These are phyloP conservation scores for Syzygium aromaticum DNA, from an alignment of 345 rosid species.

Conservation along the genomic window DNA sequence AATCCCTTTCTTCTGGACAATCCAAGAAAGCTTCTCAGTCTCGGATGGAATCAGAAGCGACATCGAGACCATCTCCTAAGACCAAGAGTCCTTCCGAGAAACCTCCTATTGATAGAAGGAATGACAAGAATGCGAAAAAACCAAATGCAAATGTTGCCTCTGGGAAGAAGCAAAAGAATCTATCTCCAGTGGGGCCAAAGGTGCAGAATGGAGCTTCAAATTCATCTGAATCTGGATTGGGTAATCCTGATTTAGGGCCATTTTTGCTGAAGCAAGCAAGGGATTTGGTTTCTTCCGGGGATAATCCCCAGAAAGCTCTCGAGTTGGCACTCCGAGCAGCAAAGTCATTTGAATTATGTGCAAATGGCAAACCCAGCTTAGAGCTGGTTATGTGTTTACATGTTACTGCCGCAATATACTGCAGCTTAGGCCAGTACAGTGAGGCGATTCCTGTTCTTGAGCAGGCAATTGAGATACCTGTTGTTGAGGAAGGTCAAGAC, in stretches of 20 bases:
- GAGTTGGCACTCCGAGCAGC: constrained; percentile 65
- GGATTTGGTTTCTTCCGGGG: constrained; percentile 66
- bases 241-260: constrained; percentile 57
- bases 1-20: constrained; percentile 27
- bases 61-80: constrained; percentile 26
- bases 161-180: constrained; percentile 34
- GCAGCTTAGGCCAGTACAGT: constrained; percentile 58
- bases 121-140: constrained; percentile 30
- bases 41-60: constrained; percentile 19
- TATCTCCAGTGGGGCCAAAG: constrained; percentile 19
- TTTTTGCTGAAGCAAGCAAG: constrained; percentile 68
- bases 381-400: constrained; percentile 84
- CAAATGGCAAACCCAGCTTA: constrained; percentile 55
- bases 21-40: constrained; percentile 21
- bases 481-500: constrained; percentile 56
- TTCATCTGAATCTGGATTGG: constrained; percentile 27
- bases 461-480: constrained; percentile 66
- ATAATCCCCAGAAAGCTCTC: constrained; percentile 60
- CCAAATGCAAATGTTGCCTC: constrained; percentile 20
- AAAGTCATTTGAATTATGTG: constrained; percentile 55
- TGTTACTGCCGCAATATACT: constrained; percentile 75
- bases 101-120: constrained; percentile 29
- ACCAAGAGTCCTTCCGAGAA: constrained; percentile 27
- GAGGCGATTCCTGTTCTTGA: constrained; percentile 80
- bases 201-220: constrained; percentile 36